Conservation (phyloP, 139 green algal species). For the Coccomyxa sp. region DNA sequence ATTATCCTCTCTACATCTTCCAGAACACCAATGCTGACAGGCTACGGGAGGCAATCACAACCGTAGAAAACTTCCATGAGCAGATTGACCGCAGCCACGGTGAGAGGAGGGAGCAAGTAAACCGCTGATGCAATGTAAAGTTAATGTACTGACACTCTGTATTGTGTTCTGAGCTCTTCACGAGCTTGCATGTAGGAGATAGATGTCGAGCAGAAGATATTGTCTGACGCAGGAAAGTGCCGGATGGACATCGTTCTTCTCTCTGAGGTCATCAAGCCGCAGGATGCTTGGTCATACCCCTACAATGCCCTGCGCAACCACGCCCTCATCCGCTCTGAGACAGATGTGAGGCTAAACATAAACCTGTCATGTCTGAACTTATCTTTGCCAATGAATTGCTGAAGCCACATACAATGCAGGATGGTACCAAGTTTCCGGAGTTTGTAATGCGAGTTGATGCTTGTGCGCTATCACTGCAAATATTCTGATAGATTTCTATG, state of each 20-base stretch:
- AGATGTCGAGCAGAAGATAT: too few species aligned
- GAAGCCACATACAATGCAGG: not conserved
- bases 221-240: slow-evolving; percentile 3
- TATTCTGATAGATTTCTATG: too few species aligned
- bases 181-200: too few species aligned
- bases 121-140: not conserved
- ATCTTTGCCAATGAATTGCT: not conserved
- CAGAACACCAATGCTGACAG: slow-evolving; percentile 17
- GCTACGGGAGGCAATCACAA: slow-evolving; percentile 13
- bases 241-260: slow-evolving; percentile 24
- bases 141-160: not conserved
- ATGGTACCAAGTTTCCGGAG: not conserved
- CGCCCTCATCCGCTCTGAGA: slow-evolving; percentile 22
- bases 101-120: not conserved
- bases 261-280: slow-evolving; percentile 9
- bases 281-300: slow-evolving; percentile 21
- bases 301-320: slow-evolving; percentile 42
- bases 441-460: not conserved
- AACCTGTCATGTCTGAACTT: not conserved
- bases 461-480: not conserved
- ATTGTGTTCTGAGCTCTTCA: too few species aligned
- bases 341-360: slow-evolving; percentile 6
- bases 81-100: slow-evolving; percentile 7
- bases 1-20: slow-evolving; percentile 33
- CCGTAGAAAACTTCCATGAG: slow-evolving; percentile 31